These are phyloP conservation scores for Plectosphaerella cucumerina DNA, from an alignment of 2,329 filamentous ascomycete species.

Conservation along the genomic window DNA sequence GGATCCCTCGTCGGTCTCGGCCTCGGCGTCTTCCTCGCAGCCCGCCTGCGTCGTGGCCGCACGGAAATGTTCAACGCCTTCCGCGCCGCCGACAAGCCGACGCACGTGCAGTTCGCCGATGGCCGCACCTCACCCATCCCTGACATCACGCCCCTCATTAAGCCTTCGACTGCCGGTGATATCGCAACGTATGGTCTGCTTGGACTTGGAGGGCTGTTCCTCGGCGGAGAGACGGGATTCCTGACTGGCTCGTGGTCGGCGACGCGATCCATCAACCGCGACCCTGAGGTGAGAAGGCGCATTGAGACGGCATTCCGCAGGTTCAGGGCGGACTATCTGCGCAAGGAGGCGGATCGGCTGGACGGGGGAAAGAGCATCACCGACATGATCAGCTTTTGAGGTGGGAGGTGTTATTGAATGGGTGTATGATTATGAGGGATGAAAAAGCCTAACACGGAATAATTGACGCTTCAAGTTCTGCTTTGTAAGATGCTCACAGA, in stretches of 20 bases:
- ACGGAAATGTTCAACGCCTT: slow-evolving; percentile 58
- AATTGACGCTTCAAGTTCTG: too few relatives aligned
- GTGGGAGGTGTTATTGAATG: too few relatives aligned
- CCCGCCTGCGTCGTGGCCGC: slow-evolving; percentile 51
- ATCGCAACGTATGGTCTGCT: slow-evolving; percentile 61
- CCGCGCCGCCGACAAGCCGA: slow-evolving; percentile 56
- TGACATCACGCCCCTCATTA: slow-evolving; percentile 53
- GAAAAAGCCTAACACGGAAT: too few relatives aligned
- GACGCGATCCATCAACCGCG: slow-evolving; percentile 44
- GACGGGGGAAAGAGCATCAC: slow-evolving; percentile 28
- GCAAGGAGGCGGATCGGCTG: slow-evolving; percentile 51
- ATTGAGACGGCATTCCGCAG: slow-evolving; percentile 60
- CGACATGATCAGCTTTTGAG: slow-evolving; percentile 2
- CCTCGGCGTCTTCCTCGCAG: slow-evolving; percentile 53
- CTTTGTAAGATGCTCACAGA: too few relatives aligned
- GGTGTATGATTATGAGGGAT: too few relatives aligned
- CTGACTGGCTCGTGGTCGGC: slow-evolving; percentile 53
- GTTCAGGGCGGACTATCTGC: slow-evolving; percentile 60
- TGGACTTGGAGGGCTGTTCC: slow-evolving; percentile 54
- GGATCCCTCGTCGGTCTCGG: slow-evolving; percentile 58
- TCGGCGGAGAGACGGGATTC: slow-evolving; percentile 61
- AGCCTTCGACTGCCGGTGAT: slow-evolving; percentile 55
- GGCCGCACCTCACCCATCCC: slow-evolving; percentile 53
- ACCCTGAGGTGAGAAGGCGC: slow-evolving; percentile 49
- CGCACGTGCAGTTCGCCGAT: slow-evolving; percentile 56